These are phyloP conservation scores for Podila verticillata DNA, from an alignment of 192 early-diverging fungal species.

Conservation along the genomic window DNA sequence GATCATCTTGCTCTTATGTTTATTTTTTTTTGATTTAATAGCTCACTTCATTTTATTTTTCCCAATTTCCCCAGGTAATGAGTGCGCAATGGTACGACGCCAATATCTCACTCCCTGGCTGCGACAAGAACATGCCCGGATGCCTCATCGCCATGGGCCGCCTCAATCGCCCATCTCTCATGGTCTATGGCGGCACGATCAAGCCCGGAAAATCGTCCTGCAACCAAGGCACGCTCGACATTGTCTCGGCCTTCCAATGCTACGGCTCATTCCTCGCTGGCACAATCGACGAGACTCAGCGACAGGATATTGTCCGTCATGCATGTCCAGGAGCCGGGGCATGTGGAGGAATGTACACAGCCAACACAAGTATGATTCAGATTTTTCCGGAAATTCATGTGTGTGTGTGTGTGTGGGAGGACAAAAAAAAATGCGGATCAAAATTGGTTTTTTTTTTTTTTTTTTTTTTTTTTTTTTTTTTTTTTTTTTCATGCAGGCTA, in stretches of 20 bases:
- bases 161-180: conserved; percentile 93
- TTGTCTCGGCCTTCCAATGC: conserved; percentile 96
- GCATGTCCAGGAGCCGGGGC: conserved; percentile 92
- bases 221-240: conserved; percentile 78
- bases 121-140: conserved; percentile 98
- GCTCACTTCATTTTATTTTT: not conserved
- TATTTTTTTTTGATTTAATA: not conserved
- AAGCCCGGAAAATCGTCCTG: conserved; percentile 76
- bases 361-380: conserved; percentile 56
- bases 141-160: conserved; percentile 95
- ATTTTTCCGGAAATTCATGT: not conserved
- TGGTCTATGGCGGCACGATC: conserved; percentile 99
- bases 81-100: conserved; percentile 97
- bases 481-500: no score
- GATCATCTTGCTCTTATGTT: not conserved
- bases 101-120: conserved; percentile 96
- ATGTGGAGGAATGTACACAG: conserved; percentile 96
- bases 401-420: no score
- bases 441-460: no score
- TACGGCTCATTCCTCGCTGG: conserved; percentile 96
- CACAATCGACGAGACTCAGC: conserved; percentile 86
- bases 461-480: no score
- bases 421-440: no score
- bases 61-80: conserved; percentile 73
- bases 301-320: conserved; percentile 75